phyloP scores from a whole-genome alignment of 2,329 filamentous ascomycete genomes.

The Coniochaeta sp. region DNA sequence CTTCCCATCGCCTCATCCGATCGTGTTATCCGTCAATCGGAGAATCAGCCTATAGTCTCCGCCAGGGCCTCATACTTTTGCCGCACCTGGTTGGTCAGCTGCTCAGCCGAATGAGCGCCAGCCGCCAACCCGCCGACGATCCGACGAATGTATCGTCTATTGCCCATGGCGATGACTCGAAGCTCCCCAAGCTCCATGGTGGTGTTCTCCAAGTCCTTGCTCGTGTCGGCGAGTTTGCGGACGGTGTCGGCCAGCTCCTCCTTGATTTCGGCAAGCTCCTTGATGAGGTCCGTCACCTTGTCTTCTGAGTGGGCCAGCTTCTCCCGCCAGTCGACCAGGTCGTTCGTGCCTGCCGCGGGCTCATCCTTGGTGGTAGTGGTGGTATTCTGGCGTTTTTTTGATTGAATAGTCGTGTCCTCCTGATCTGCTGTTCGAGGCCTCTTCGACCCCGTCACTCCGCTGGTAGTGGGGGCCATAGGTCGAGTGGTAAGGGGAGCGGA shows the following conservation, averaged over 20 bases:
- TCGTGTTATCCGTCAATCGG: background rate
- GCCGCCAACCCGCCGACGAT: background rate
- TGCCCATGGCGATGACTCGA: background rate
- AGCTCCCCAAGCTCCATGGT: background rate
- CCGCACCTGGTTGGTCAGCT: background rate
- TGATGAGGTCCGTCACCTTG: background rate
- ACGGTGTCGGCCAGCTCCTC: background rate
- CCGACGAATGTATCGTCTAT: background rate
- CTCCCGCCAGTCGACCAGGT: background rate
- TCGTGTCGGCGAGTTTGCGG: background rate
- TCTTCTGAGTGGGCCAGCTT: background rate
- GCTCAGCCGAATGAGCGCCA: background rate
- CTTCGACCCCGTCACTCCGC: background rate
- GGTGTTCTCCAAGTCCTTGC: background rate
- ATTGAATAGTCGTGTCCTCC: background rate
- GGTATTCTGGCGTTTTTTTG: background rate
- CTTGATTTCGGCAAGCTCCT: background rate
- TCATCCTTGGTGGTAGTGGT: background rate
- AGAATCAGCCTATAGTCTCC: background rate
- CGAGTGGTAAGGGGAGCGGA: background rate
- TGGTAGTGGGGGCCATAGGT: background rate
- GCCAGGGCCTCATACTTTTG: background rate
- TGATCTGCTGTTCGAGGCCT: background rate
- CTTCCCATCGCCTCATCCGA: background rate
- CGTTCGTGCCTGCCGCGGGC: background rate